Conservation (phyloP, 257 asterid genomes). For the Vinca minor region DNA sequence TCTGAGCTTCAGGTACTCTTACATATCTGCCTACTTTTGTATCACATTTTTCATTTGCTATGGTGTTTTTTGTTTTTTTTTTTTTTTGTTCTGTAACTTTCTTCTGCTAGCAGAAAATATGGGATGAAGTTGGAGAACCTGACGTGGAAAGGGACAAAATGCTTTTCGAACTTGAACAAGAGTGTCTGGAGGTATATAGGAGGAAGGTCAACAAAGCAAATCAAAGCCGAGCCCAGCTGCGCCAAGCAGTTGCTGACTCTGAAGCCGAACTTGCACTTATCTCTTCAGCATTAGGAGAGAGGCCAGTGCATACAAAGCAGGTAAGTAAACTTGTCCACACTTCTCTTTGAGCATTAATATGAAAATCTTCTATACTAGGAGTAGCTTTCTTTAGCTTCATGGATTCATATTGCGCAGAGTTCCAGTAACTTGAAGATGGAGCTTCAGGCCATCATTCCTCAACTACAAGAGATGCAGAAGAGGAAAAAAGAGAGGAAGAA, state of each 20-base stretch:
- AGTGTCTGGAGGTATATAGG: conserved; percentile 66
- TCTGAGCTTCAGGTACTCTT: conserved; percentile 69
- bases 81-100: conserved; percentile 9
- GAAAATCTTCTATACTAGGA: background rate
- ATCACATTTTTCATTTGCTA: background rate
- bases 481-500: conserved; percentile 53
- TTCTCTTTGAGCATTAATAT: background rate
- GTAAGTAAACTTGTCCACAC: conserved; percentile 20
- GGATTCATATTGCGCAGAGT: conserved; percentile 37
- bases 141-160: conserved; percentile 62
- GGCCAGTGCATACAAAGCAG: conserved; percentile 40
- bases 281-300: conserved; percentile 62
- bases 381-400: background rate
- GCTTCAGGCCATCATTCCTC: conserved; percentile 53
- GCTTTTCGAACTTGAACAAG: conserved; percentile 77
- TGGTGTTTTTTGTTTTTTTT: background rate
- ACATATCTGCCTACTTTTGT: background rate
- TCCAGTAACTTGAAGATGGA: conserved; percentile 55
- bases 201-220: conserved; percentile 81
- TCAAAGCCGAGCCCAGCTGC: conserved; percentile 56
- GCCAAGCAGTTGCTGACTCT: conserved; percentile 62
- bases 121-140: conserved; percentile 88
- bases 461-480: conserved; percentile 54
- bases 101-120: conserved; percentile 55
- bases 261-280: conserved; percentile 65